phyloP scores from a whole-genome alignment of 495 filamentous ascomycete genomes.

The Acidomyces sp. region DNA sequence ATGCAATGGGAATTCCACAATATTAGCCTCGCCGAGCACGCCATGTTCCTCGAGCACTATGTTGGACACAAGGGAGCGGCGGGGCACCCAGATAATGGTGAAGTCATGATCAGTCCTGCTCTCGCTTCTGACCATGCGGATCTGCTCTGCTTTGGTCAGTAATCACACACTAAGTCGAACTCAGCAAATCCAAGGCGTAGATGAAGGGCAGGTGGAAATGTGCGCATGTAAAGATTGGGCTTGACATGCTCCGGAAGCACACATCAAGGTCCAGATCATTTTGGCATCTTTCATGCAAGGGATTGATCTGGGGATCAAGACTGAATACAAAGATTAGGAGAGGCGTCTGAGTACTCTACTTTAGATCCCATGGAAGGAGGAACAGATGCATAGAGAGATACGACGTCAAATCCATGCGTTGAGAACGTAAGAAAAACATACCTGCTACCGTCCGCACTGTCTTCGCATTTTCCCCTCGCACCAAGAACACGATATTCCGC shows the following conservation, averaged over 20 bases:
- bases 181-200: no score
- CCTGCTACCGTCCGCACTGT: slow-evolving; percentile 76
- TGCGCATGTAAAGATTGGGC: not conserved
- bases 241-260: slow-evolving; percentile 31
- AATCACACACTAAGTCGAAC: no score
- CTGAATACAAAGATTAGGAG: slow-evolving; percentile 47
- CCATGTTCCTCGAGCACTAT: slow-evolving; percentile 86
- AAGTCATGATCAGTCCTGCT: slow-evolving; percentile 86
- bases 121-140: slow-evolving; percentile 74
- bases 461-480: slow-evolving; percentile 71
- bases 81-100: slow-evolving; percentile 82
- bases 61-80: slow-evolving; percentile 82
- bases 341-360: slow-evolving; percentile 49
- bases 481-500: slow-evolving; percentile 88
- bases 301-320: slow-evolving; percentile 53
- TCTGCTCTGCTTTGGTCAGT: slow-evolving; percentile 47
- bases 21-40: slow-evolving; percentile 81
- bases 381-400: no score
- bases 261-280: no score
- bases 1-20: slow-evolving; percentile 70
- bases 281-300: no score
- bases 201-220: not conserved
- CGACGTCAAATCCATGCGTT: no score
- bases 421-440: slow-evolving; percentile 48
- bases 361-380: slow-evolving; percentile 33